These are phyloP conservation scores for Calonectria fujianensis DNA, from an alignment of 2,329 filamentous ascomycete species.

Conservation along the genomic window DNA sequence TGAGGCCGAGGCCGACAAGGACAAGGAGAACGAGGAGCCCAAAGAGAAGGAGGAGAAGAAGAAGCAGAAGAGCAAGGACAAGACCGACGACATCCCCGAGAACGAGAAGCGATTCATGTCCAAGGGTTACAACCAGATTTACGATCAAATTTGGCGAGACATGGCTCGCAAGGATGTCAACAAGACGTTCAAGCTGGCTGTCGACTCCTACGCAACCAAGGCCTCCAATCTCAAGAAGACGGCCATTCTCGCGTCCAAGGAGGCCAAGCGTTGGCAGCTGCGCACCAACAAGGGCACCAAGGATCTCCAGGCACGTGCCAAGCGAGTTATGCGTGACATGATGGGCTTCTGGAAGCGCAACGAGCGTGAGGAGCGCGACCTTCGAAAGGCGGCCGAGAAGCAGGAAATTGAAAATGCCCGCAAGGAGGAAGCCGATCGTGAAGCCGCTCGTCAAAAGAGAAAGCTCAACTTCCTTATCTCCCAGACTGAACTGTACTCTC, in stretches of 20 bases:
- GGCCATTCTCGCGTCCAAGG: conserved; percentile 95
- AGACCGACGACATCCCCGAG: conserved; percentile 70
- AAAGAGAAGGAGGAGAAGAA: conserved; percentile 66
- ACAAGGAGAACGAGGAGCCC: conserved; percentile 67
- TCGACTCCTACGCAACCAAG: conserved; percentile 89
- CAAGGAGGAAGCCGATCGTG: conserved; percentile 96
- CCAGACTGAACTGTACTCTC: conserved; percentile 98
- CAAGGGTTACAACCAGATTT: conserved; percentile 96
- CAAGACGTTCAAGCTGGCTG: conserved; percentile 92
- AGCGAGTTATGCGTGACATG: conserved; percentile 99
- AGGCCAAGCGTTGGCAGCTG: conserved; percentile 97
- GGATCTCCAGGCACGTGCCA: conserved; percentile 95
- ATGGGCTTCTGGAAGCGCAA: conserved; percentile 99
- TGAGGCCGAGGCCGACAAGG: conserved; percentile 66
- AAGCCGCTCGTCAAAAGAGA: conserved; percentile 97
- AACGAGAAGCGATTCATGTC: conserved; percentile 84
- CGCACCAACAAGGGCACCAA: conserved; percentile 99
- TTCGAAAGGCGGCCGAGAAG: conserved; percentile 94
- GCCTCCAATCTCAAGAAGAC: conserved; percentile 98
- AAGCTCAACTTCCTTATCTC: conserved; percentile 99
- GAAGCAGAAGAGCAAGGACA: conserved; percentile 69
- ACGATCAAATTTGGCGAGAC: conserved; percentile 97
- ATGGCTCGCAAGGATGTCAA: conserved; percentile 94
- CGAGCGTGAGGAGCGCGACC: conserved; percentile 95
- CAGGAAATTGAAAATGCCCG: conserved; percentile 97